Percentiles rank a stretch among this genome's conserved stretches.
phyloP scores from a whole-genome alignment of 805 yeast genomes.

The Candida loeiensis region DNA sequence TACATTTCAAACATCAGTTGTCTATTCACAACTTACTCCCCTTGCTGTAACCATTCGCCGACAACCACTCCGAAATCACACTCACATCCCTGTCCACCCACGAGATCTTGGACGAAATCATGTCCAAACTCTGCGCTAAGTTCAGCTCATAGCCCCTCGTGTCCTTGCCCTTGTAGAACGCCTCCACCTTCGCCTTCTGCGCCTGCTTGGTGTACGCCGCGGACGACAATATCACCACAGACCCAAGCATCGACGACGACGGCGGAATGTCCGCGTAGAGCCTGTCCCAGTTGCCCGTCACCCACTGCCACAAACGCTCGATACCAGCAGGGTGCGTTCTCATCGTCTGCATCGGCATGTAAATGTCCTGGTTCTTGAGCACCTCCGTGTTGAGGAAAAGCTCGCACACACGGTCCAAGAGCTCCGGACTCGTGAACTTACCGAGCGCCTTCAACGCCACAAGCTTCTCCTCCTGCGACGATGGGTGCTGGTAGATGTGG shows the following conservation, averaged over 20 bases:
- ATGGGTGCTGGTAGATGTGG: slow-evolving; percentile 57
- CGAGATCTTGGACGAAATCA: slow-evolving; percentile 49
- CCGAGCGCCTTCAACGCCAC: slow-evolving; percentile 72
- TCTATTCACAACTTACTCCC: slow-evolving; percentile 7
- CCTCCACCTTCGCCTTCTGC: slow-evolving; percentile 48
- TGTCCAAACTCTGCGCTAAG: slow-evolving; percentile 63
- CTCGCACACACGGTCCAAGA: slow-evolving; percentile 54
- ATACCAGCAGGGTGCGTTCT: slow-evolving; percentile 62
- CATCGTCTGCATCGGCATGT: slow-evolving; percentile 74
- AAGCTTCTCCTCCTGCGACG: slow-evolving; percentile 61
- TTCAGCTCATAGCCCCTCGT: slow-evolving; percentile 64
- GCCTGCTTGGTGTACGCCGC: slow-evolving; percentile 57
- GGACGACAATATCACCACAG: slow-evolving; percentile 62
- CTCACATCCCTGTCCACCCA: slow-evolving; percentile 58
- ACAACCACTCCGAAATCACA: slow-evolving; percentile 49
- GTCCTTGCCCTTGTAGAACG: slow-evolving; percentile 50
- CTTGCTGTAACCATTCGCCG: slow-evolving; percentile 27
- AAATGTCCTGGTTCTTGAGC: slow-evolving; percentile 66
- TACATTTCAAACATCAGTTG: no score
- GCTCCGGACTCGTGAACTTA: slow-evolving; percentile 48
- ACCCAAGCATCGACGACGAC: slow-evolving; percentile 72
- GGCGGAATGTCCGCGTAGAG: slow-evolving; percentile 71
- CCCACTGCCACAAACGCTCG: slow-evolving; percentile 71
- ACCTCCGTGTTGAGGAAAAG: slow-evolving; percentile 54
- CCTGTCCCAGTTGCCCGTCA: slow-evolving; percentile 67